Evolutionary conservation across 2,329 filamentous ascomycete genomes (phyloP), one percentile per base, ranked within the genome.

Genomic region (Fusarium chaquense): DNA sequence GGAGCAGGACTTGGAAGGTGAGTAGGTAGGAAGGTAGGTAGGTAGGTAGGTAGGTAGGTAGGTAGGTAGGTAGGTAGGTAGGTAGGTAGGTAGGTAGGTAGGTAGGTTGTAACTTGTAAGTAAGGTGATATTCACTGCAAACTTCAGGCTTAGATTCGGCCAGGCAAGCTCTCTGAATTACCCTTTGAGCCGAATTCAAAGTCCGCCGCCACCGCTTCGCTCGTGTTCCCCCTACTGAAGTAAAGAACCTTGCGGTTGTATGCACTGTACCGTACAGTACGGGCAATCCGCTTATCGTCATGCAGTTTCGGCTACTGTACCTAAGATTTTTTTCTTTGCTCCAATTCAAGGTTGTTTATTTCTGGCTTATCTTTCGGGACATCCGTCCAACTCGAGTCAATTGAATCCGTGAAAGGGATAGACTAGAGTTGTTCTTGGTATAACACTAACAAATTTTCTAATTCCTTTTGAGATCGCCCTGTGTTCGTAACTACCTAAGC

Each of bases 171-270:
- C 59, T 35, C 12, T 20, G n/a, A 38, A 22, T 49, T 45, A 64
- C 68, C 73, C 68, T 72, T 75, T 75, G 56, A 75, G 65, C 73
- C 73, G 73, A 72, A 61, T 62, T 41, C 47, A 56, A 26, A 73
- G 58, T 64, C 73, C 72, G 73, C 73, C 72, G 73, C 73, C 73
- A 75, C 73, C 73, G 60, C 68, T 58, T 67, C 66, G 55, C 58
- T 74, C 44, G 62, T 73, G 63, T 72, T 66, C 50, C 57, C 55
- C 59, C 58, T 51, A 28, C 49, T 24, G 26, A 52, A n/a, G 35
- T 10, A 52, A 52, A n/a, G 24, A 51, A 51, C 16, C 18, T 52
- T 30, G 24, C 22, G 28, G 35, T 20, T 44, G 61, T 18, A 61
- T 38, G 45, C 54, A 60, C 62, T 65, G 46, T 65, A 53, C 53